phyloP scores from a whole-genome alignment of 441 rosid species.

The Dalechampia spathulata region DNA sequence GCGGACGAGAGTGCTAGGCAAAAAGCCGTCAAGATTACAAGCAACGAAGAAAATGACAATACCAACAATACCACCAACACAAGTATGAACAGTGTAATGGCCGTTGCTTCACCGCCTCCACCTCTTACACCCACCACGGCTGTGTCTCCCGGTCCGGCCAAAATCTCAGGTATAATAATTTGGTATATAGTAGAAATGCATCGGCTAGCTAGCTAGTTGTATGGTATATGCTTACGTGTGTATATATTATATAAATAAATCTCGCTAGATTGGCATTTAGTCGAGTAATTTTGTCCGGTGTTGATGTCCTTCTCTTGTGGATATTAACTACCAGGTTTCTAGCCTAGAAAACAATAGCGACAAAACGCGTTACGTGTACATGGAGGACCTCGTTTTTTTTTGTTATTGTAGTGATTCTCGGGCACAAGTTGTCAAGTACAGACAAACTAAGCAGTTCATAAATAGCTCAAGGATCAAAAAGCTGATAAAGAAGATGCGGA shows the following conservation, averaged over 20 bases:
- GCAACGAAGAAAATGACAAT: no score
- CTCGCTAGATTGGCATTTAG: conserved; percentile 7
- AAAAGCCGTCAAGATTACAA: conserved; percentile 16
- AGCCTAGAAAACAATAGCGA: not conserved
- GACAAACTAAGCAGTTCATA: no score
- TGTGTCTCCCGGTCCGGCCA: conserved; percentile 61
- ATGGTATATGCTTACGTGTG: no score
- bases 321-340: no score
- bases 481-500: conserved; percentile 3
- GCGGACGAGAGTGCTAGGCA: conserved; percentile 59
- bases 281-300: conserved; percentile 22
- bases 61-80: no score
- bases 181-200: not conserved
- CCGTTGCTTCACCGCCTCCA: conserved; percentile 41
- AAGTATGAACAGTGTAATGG: not conserved
- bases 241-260: no score
- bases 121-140: conserved; percentile 53
- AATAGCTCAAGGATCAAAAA: conserved; percentile 28
- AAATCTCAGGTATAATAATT: conserved; percentile 47
- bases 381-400: not conserved
- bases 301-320: conserved; percentile 18
- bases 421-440: no score
- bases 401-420: no score
- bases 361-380: conserved; percentile 6
- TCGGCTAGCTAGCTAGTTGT: conserved; percentile 3